Conservation (phyloP, 495 filamentous ascomycete species). For the Podospora conica region DNA sequence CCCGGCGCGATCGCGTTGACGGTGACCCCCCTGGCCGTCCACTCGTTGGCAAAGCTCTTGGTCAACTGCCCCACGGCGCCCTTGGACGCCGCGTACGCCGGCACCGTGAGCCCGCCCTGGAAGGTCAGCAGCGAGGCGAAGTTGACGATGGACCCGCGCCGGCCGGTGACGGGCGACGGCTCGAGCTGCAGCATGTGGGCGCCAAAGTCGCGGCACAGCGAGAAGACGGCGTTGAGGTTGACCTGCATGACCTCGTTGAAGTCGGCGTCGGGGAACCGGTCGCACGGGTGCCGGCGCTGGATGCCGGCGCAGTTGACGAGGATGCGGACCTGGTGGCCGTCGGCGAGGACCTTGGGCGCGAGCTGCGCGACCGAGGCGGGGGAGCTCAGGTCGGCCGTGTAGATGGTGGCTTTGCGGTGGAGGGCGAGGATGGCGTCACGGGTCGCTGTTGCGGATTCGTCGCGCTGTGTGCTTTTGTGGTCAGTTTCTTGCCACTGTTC, state of each 20-base stretch:
- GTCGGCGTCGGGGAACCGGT: constrained; percentile 73
- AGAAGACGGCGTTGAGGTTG: constrained; percentile 79
- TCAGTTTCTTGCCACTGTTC: background rate
- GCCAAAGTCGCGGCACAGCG: constrained; percentile 75
- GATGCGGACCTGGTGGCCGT: constrained; percentile 59
- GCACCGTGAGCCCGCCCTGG: constrained; percentile 86
- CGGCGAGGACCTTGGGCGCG: constrained; percentile 53
- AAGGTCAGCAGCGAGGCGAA: constrained; percentile 78
- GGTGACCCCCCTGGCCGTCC: constrained; percentile 69
- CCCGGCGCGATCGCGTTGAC: constrained; percentile 76
- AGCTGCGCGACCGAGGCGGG: constrained; percentile 53
- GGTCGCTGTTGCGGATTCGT: constrained; percentile 58
- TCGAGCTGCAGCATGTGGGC: constrained; percentile 68
- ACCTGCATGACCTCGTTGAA: constrained; percentile 83
- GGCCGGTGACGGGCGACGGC: constrained; percentile 46
- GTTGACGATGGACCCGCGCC: constrained; percentile 77
- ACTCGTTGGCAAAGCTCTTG: constrained; percentile 83
- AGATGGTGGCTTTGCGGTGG: constrained; percentile 62
- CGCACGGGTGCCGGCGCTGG: constrained; percentile 69
- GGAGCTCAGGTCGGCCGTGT: constrained; percentile 66
- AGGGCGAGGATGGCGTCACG: constrained; percentile 54
- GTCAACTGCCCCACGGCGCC: constrained; percentile 83
- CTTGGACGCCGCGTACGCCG: constrained; percentile 86
- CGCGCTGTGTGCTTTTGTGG: constrained; percentile 43
- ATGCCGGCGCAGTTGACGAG: constrained; percentile 85